Evolutionary conservation across 257 asterid genomes (phyloP), one percentile per base, ranked within the genome.

Genomic region (Solanum chilense): DNA sequence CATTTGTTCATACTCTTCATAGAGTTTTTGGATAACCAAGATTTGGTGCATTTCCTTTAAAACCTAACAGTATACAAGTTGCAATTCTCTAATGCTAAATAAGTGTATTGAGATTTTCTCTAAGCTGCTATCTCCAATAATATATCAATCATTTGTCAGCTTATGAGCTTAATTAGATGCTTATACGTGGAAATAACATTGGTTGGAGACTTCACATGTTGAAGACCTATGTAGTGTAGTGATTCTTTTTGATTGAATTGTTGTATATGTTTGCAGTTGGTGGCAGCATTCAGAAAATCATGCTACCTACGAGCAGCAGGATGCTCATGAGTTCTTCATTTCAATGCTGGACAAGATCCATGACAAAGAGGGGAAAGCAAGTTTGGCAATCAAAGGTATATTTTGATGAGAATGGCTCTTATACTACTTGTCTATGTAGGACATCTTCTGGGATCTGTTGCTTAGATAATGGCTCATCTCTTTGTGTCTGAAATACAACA

Each of bases 231-330:
- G 41, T 45, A 44, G 66, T 78, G 66, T 49, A 49, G 60, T 49
- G 4, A 27, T 78, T 78, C 15, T 27, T 9, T n/a, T 45, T 44
- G 0, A 78, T 78, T 78, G 64, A 78, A 47, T 5, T 78, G 64
- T 45, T 45, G 27, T 78, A 16, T 27, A 27, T 45, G 16, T 45
- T 78, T 27, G 84, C 94, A 97, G 99, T 91, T 97, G 98, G 99
- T 97, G 99, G 99, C 98, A 97, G 91, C 99, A 97, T 90, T 96
- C 99, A 14, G 92, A 95, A 64, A 94, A 97, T 86, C 97, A 94
- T 90, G 99, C 99, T 45, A 97, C 98, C 87, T 97, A 97, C 45
- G 98, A 95, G 87, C 98, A 97, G 83, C 99, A 97, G 89, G 99
- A 95, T 91, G 98, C 98, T 49, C 99, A 97, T 87, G 99, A 97